Evolutionary conservation across 208 protist genomes (phyloP).

Genomic region (Lotmaria passim): DNA sequence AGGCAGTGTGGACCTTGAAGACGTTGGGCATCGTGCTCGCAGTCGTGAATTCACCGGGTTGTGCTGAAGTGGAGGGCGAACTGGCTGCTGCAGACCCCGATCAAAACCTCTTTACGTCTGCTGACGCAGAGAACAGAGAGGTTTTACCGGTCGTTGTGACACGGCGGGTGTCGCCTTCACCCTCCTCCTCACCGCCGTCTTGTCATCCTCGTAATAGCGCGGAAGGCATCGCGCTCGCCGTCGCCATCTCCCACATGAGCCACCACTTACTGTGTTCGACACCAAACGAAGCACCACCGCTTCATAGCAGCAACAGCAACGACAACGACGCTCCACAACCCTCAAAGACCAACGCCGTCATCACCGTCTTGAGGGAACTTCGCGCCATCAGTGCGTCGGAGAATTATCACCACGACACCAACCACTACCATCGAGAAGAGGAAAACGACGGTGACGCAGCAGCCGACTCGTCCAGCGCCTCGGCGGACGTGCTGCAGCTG

Average conservation of each 20-base stretch:
- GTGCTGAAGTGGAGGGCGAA: not conserved
- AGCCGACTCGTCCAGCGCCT: too few relatives aligned
- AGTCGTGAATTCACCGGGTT: not conserved
- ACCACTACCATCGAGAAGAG: too few relatives aligned
- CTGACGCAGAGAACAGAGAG: not conserved
- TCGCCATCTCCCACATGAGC: not conserved
- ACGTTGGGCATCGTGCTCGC: conserved; percentile 8
- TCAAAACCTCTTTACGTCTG: not conserved
- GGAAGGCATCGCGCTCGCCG: conserved; percentile 10
- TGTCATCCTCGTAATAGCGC: not conserved
- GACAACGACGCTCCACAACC: too few relatives aligned
- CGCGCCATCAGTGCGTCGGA: too few relatives aligned
- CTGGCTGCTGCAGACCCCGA: not conserved
- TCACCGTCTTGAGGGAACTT: too few relatives aligned
- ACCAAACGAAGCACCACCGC: not conserved
- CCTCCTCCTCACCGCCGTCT: not conserved
- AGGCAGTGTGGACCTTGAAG: conserved; percentile 27
- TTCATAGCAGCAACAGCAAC: not conserved
- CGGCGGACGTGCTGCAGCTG: not conserved
- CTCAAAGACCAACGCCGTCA: too few relatives aligned
- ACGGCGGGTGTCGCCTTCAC: too few relatives aligned
- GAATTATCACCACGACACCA: too few relatives aligned
- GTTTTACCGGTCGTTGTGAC: too few relatives aligned
- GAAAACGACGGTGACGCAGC: not conserved
- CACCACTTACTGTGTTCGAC: not conserved